Conservation (phyloP, 495 filamentous ascomycete species). For the Aspergillus ostianus region DNA sequence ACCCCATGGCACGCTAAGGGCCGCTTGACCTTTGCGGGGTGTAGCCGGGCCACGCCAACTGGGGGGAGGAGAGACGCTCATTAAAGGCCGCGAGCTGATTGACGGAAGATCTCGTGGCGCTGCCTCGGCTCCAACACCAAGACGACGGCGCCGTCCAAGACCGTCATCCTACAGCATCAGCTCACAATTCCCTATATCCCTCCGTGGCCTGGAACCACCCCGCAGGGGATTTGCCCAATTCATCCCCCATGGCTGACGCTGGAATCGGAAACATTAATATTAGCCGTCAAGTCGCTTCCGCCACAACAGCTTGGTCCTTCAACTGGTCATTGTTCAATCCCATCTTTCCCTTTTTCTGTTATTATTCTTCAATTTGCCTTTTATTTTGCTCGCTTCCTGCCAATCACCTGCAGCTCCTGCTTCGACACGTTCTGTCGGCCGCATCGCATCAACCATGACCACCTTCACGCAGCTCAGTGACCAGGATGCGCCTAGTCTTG, state of each 20-base stretch:
- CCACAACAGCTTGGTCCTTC: slow-evolving; percentile 13
- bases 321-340: neutral
- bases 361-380: no score
- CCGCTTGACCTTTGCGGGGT: slow-evolving; percentile 20
- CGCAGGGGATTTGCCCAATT: slow-evolving; percentile 26
- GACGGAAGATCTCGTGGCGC: slow-evolving; percentile 32
- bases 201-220: slow-evolving; percentile 15
- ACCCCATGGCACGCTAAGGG: slow-evolving; percentile 3
- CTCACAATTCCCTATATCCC: slow-evolving; percentile 5
- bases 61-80: slow-evolving; percentile 4
- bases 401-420: slow-evolving; percentile 14
- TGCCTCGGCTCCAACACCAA: slow-evolving; percentile 19
- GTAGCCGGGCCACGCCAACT: slow-evolving; percentile 3
- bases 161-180: neutral
- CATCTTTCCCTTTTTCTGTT: slow-evolving; percentile 7
- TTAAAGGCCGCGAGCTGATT: slow-evolving; percentile 26
- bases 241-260: slow-evolving; percentile 3
- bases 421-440: slow-evolving; percentile 2
- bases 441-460: slow-evolving; percentile 48
- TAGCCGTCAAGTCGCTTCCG: slow-evolving; percentile 20
- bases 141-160: slow-evolving; percentile 13
- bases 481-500: slow-evolving; percentile 56
- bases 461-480: slow-evolving; percentile 65
- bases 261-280: slow-evolving; percentile 18
- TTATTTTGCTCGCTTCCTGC: slow-evolving; percentile 7